phyloP scores from a whole-genome alignment of 2,329 filamentous ascomycete species.

The Hirsutella rhossiliensis region DNA sequence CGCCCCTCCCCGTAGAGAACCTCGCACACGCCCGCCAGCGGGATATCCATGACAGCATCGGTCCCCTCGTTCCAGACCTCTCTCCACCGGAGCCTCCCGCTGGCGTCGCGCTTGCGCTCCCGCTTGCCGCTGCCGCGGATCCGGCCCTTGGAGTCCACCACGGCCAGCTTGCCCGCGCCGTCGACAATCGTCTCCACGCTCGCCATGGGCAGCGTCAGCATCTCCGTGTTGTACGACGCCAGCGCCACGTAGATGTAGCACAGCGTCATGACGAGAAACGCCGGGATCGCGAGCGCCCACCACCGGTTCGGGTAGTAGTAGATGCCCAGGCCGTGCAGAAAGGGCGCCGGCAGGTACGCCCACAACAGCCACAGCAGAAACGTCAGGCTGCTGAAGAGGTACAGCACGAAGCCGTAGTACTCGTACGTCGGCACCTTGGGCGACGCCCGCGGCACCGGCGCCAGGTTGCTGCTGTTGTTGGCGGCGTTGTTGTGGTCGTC shows the following conservation, averaged over 20 bases:
- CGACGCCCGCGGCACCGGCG: conserved; percentile 72
- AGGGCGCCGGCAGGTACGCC: conserved; percentile 85
- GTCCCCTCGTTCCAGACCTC: conserved; percentile 84
- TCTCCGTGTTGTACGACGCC: conserved; percentile 79
- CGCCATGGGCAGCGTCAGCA: conserved; percentile 68
- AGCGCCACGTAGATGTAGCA: conserved; percentile 92
- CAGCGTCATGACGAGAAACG: conserved; percentile 77
- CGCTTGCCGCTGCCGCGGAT: conserved; percentile 25
- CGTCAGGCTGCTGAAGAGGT: conserved; percentile 72
- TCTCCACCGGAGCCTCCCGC: conserved; percentile 53
- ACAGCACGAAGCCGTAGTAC: conserved; percentile 97
- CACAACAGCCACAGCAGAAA: conserved; percentile 67
- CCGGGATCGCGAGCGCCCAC: conserved; percentile 91
- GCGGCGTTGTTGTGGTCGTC: conserved; percentile 47
- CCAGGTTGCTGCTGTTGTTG: conserved; percentile 39
- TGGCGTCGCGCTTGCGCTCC: conserved; percentile 23
- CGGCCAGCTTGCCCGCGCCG: conserved; percentile 74
- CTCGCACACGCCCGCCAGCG: conserved; percentile 88
- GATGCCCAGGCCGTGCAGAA: conserved; percentile 86
- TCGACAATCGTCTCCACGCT: conserved; percentile 87
- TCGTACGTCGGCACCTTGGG: conserved; percentile 98
- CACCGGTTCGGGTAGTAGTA: conserved; percentile 95
- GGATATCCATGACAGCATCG: conserved; percentile 95
- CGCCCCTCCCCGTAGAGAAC: conserved; percentile 65
- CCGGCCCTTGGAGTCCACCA: conserved; percentile 59